Percentiles rank a stretch among this genome's conserved stretches.
phyloP scores from a whole-genome alignment of 306 rosid genomes.

The Sophora flavescens region DNA sequence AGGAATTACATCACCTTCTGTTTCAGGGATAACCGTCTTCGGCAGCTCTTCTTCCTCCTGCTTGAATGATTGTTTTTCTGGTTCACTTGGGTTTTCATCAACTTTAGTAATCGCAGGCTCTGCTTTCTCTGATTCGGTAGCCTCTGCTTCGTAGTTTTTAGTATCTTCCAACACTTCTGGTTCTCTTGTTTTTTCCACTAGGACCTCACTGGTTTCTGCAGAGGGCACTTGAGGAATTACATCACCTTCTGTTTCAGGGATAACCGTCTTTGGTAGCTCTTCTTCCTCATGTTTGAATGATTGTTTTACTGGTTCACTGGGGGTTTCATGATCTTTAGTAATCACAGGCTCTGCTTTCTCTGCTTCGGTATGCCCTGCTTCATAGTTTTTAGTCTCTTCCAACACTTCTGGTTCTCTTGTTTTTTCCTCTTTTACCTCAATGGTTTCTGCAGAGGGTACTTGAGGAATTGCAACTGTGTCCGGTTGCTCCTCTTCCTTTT shows the following conservation, averaged over 20 bases:
- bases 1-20: neutral
- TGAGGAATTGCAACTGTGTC: slow-evolving; percentile 12
- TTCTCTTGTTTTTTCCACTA: slow-evolving; percentile 47
- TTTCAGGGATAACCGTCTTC: slow-evolving; percentile 13
- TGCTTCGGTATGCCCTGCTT: slow-evolving; percentile 30
- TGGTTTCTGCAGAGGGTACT: slow-evolving; percentile 35
- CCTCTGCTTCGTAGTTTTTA: slow-evolving; percentile 6
- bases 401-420: slow-evolving; percentile 44
- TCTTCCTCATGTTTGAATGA: slow-evolving; percentile 43
- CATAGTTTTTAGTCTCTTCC: slow-evolving; percentile 31
- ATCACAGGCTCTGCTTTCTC: slow-evolving; percentile 47
- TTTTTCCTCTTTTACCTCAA: slow-evolving; percentile 35
- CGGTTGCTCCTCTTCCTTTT: slow-evolving; percentile 40
- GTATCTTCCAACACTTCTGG: slow-evolving; percentile 43
- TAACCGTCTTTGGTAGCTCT: slow-evolving; percentile 19
- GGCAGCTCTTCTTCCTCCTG: slow-evolving; percentile 40
- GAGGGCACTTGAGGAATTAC: slow-evolving; percentile 23
- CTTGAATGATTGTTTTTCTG: slow-evolving; percentile 39
- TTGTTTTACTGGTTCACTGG: slow-evolving; percentile 41
- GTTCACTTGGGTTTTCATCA: slow-evolving; percentile 50
- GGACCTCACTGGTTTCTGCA: slow-evolving; percentile 30
- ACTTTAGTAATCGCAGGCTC: slow-evolving; percentile 46
- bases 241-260: neutral
- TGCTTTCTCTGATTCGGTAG: slow-evolving; percentile 40
- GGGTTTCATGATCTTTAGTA: slow-evolving; percentile 49